Evolutionary conservation across 179 eudicot genomes (phyloP), one percentile per base, ranked within the genome.

Genomic region (Nepenthes alata): DNA sequence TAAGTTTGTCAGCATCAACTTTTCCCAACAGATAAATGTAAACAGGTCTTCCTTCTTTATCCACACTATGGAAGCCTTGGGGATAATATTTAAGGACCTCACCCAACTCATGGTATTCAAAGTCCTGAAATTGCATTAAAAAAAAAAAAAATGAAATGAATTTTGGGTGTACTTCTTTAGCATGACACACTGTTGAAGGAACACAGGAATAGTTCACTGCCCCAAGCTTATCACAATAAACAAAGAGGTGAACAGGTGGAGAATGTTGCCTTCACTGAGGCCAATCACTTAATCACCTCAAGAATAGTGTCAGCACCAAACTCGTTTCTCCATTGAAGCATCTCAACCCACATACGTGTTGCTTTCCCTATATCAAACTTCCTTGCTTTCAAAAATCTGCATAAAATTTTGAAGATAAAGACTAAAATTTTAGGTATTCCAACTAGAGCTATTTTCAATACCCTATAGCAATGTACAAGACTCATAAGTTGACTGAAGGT

Each of bases 11-110:
- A 6, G 91, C 72, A 57, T 91, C 91, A 65, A 91, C 89, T 75
- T 91, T 84, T 55, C 98, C 98, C 65, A 91, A 70, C 64, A 81
- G 80, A 76, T 91, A 90, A 55, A 91, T 71, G 73, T 89, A 91
- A 62, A 91, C 64, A 11, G 98, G 98, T 70, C 96, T 78, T 68
- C 98, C 98, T 64, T 81, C 91, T 69, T 83, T 91, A 65, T 91
- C 98, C 64, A 91, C 85, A n/a, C 98, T 95, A 77, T 91, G 98
- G 76, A 88, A 78, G 44, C 96, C 94, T 60, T 91, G 98, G 6
- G 98, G 98, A 50, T 83, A 91, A 62, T 84, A 91, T 75, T 78
- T 81, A 44, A 88, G 53, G 69, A 91, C 98, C 66, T 91, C 98
- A 58, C 80, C 75, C 68, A 89, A 63, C 80, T 91, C 98, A 34